phyloP scores from a whole-genome alignment of 768 basidiomycete species.

The Tulasnella calospora region DNA sequence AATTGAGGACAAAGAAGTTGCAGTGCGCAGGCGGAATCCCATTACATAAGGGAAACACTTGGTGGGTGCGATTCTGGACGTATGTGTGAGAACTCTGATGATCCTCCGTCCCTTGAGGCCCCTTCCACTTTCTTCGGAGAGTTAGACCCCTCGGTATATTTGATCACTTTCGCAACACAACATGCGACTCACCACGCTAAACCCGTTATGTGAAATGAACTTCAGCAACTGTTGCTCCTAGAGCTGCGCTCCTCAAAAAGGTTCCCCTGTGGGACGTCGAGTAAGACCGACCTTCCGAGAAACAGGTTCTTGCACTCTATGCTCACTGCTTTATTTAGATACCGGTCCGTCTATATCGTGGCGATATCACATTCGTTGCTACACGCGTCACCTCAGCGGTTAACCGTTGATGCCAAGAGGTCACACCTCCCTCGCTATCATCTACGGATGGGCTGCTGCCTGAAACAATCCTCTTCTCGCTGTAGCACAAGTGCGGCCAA shows the following conservation, averaged over 20 bases:
- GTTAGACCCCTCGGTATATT: neutral
- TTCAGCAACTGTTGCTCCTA: neutral
- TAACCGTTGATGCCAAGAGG: neutral
- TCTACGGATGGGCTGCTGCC: neutral
- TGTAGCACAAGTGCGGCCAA: neutral
- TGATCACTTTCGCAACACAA: neutral
- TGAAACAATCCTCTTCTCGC: neutral
- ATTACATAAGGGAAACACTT: neutral
- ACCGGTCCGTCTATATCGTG: neutral
- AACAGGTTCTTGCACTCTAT: neutral
- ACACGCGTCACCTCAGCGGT: neutral
- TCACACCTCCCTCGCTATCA: neutral
- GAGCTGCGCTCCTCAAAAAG: neutral
- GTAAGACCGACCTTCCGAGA: neutral
- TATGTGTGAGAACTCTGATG: too few relatives aligned
- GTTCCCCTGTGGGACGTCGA: neutral
- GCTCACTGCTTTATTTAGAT: slow-evolving; percentile 4
- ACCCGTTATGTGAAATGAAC: neutral
- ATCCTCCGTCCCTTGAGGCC: neutral
- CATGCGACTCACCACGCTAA: neutral
- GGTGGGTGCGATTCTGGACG: too few relatives aligned
- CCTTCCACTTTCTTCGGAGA: neutral
- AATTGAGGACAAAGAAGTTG: neutral
- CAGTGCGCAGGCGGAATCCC: neutral
- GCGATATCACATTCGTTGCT: neutral